Conservation (phyloP, 2,329 filamentous ascomycete species). For the Colletotrichum musae region DNA sequence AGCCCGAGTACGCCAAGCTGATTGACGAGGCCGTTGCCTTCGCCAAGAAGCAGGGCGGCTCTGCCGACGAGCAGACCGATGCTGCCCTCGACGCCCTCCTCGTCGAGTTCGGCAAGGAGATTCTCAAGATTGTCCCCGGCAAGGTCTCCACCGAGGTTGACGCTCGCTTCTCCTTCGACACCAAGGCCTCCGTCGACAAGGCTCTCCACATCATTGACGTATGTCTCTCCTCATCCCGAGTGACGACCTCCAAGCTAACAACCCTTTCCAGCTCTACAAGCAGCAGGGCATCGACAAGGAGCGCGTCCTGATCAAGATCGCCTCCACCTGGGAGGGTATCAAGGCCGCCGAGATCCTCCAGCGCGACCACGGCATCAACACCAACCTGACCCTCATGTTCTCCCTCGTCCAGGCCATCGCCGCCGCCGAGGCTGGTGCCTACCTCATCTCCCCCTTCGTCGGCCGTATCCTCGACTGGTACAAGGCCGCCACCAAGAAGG, state of each 20-base stretch:
- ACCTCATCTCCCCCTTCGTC: conserved; percentile 99
- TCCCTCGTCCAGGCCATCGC: conserved; percentile 94
- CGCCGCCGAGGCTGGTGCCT: conserved; percentile 93
- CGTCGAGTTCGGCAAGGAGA: conserved; percentile 98
- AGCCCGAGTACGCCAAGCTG: conserved; percentile 93
- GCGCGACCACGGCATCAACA: conserved; percentile 96
- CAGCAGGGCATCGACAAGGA: conserved; percentile 92
- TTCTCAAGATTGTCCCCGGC: conserved; percentile 95
- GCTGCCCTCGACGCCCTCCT: conserved; percentile 92
- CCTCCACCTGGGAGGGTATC: conserved; percentile 99
- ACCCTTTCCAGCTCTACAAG: conserved; percentile 84
- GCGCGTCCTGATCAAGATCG: conserved; percentile 97
- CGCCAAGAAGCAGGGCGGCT: conserved; percentile 82
- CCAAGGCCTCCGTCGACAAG: conserved; percentile 92
- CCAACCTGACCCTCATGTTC: conserved; percentile 99
- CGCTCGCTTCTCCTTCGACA: conserved; percentile 95
- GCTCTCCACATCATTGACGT: conserved; percentile 97
- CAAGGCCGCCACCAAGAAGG: conserved; percentile 96
- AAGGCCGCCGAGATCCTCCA: conserved; percentile 98
- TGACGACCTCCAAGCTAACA: conserved; percentile 35
- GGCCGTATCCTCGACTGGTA: conserved; percentile 99
- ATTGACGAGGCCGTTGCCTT: conserved; percentile 89
- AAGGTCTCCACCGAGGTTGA: conserved; percentile 99
- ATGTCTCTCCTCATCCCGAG: conserved; percentile 50
- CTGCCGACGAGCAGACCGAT: conserved; percentile 87